Percentiles rank a stretch among this genome's conserved stretches.
These are phyloP conservation scores for Zychaea mexicana DNA, from an alignment of 371 early-diverging fungal genomes.

Conservation along the genomic window DNA sequence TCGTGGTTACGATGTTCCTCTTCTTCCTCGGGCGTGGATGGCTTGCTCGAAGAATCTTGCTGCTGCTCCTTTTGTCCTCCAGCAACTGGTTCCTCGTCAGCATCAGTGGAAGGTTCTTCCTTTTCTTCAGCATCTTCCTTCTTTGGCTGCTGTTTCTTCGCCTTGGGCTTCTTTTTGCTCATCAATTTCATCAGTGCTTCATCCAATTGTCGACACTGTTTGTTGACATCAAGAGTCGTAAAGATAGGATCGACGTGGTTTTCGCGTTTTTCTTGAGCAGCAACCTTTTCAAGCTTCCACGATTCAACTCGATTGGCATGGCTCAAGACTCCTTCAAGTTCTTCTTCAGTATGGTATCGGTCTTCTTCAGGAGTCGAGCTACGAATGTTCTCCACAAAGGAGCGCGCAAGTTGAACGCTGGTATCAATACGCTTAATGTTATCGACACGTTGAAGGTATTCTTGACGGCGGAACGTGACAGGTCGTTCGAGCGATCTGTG, in stretches of 20 bases:
- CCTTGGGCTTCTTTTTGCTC: constrained; percentile 64
- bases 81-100: not conserved
- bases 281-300: constrained; percentile 68
- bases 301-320: constrained; percentile 47
- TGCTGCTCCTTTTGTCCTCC: not conserved
- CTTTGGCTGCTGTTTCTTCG: constrained; percentile 21
- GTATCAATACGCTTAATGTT: constrained; percentile 54
- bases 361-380: constrained; percentile 41
- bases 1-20: constrained; percentile 6
- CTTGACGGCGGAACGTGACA: constrained; percentile 62
- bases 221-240: constrained; percentile 52
- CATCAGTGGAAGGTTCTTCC: not conserved
- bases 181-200: constrained; percentile 54
- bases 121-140: constrained; percentile 21
- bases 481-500: constrained; percentile 64
- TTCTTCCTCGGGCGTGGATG: no score
- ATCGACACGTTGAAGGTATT: constrained; percentile 64
- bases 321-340: constrained; percentile 53
- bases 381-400: constrained; percentile 42
- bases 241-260: constrained; percentile 69
- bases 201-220: constrained; percentile 49
- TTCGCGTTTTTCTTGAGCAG: constrained; percentile 62
- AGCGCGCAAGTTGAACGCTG: constrained; percentile 44
- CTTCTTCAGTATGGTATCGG: constrained; percentile 63
- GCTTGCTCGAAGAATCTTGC: no score